Conservation (phyloP, 2,329 filamentous ascomycete species). For the Nigrospora osmanthi region DNA sequence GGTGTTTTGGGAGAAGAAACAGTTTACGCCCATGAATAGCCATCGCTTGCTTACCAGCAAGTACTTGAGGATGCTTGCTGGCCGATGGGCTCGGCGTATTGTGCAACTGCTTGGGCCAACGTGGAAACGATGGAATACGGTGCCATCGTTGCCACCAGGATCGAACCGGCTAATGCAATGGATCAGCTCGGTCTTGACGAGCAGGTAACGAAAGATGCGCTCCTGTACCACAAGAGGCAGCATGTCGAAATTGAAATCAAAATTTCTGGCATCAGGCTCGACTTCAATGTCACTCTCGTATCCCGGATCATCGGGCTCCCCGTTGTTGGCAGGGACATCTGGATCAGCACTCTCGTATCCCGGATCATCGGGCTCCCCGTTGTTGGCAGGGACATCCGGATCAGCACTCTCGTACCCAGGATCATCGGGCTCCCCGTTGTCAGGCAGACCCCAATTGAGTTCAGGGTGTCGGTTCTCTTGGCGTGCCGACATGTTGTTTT, state of each 20-base stretch:
- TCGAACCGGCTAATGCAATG: slow-evolving; percentile 34
- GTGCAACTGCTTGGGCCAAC: slow-evolving; percentile 20
- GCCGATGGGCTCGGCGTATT: slow-evolving; percentile 24
- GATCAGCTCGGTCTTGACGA: slow-evolving; percentile 23
- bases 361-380: no score
- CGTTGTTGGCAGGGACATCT: no score
- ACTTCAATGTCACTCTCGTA: no score
- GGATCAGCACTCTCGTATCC: no score
- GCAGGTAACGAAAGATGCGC: slow-evolving; percentile 20
- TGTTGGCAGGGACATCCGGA: no score
- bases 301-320: no score
- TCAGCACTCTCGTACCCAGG: no score
- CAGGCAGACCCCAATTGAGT: no score
- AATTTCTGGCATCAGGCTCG: no score
- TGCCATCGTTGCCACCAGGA: neutral
- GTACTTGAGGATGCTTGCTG: slow-evolving; percentile 25
- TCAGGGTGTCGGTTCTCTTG: no score
- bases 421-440: no score
- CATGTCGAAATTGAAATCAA: slow-evolving; percentile 8
- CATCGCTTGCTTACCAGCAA: slow-evolving; percentile 32
- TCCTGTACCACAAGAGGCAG: slow-evolving; percentile 16
- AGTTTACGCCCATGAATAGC: slow-evolving; percentile 28
- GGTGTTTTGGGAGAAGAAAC: slow-evolving; percentile 40
- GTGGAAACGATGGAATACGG: slow-evolving; percentile 27
- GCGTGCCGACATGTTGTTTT: no score